Conservation (phyloP, 176 grass and related monocot genomes). For the Elymus sibiricus region DNA sequence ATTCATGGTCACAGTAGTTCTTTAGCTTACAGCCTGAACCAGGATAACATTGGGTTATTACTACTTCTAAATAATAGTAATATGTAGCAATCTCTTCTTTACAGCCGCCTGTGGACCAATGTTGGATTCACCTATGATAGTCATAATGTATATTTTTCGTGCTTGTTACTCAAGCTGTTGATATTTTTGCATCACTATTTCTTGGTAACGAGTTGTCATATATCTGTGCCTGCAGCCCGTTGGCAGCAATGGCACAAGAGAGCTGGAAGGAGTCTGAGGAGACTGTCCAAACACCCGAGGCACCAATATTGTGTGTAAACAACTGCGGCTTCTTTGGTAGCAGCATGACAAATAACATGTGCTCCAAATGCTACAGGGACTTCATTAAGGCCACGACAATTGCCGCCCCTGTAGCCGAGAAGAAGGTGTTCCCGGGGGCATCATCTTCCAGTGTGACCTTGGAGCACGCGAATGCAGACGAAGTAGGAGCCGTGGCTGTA, state of each 20-base stretch:
- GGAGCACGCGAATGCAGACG: constrained; percentile 13
- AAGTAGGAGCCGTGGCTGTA: background rate
- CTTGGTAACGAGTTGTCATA: background rate
- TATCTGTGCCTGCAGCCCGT: background rate
- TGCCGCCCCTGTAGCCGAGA: constrained; percentile 31
- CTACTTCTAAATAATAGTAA: too few relatives aligned
- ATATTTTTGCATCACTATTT: background rate
- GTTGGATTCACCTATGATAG: background rate
- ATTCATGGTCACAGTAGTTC: background rate
- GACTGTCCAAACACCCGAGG: constrained; percentile 55
- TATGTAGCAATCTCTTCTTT: too few relatives aligned
- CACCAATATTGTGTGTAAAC: constrained; percentile 62
- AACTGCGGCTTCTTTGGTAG: constrained; percentile 89
- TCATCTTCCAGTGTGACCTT: constrained; percentile 22
- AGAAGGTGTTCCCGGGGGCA: constrained; percentile 12
- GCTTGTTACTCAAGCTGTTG: background rate
- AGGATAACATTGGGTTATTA: background rate
- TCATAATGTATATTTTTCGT: background rate
- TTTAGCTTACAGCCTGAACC: background rate
- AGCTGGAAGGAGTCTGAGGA: constrained; percentile 80
- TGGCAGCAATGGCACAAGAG: constrained; percentile 68
- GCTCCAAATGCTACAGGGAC: constrained; percentile 73
- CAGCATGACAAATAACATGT: constrained; percentile 68
- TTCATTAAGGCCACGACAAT: constrained; percentile 32
- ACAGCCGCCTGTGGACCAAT: too few relatives aligned